Evolutionary conservation across 1,284 basidiomycete species (phyloP), one percentile per base, ranked within the genome.

Genomic region (Blastosporella zonata): DNA sequence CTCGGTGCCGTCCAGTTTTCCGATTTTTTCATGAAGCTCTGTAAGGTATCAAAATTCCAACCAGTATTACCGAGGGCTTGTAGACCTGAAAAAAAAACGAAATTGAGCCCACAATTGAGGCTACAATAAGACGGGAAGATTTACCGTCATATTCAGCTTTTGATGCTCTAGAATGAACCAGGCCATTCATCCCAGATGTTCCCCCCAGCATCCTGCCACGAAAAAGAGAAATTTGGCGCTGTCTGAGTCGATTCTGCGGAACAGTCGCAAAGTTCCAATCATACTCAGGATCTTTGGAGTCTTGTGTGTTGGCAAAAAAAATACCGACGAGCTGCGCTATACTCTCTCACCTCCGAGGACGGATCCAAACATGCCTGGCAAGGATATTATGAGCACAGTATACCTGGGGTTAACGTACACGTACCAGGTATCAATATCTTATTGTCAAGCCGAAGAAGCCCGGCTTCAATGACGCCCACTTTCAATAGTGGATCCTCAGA

Each of bases 391-490:
- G 13, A 31, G n/a, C n/a, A 20, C 8, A 15, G n/a, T 3, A 3
- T 17, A 27, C 15, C 13, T 17, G 13, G 17, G 27, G 12, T 13
- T 6, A 17, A 8, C 20, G 13, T 2, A 36, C 13, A 20, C 35
- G 12, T 43, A 49, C 47, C 47, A 27, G 47, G 47, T 27, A 49
- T 49, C 23, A 39, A 33, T 35, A 49, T 49, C 7, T 49, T 43
- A 34, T 49, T 10, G 31, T 49, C 41, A 1, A 43, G 36, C 22
- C 36, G 8, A 21, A 38, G 7, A 22, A 29, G 13, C 6, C 47
- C 47, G 2, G 47, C 47, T 31, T 49, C 47, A 25, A 49, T 43
- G 3, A 49, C 42, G 7, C 47, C 47, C 9, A 49, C 41, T 6
- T 27, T 43, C 2, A 43, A 1, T 4, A 27, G 18, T n/a, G 47